Evolutionary conservation across 169 alveolate genomes (phyloP), one percentile per base, ranked within the genome.

Genomic region (Plasmodium gallinaceum): DNA sequence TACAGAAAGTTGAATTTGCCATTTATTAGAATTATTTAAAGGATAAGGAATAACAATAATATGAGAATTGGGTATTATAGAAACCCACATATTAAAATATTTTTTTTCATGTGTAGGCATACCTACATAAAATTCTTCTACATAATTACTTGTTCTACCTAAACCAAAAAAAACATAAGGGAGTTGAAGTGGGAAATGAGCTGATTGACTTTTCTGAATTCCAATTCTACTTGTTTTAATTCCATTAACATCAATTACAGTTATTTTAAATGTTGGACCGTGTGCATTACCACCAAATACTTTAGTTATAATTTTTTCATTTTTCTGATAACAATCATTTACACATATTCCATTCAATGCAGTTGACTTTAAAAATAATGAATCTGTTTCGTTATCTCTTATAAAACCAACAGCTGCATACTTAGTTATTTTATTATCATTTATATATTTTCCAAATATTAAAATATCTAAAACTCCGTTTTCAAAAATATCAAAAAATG

Each of bases 71-170:
- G 96, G 96, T 18, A 94, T 94, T 54, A 94, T 94, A 24, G 96
- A 94, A 0, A 94, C 94, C 96, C 96, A 94, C 95, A 92, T 94
- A 71, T 94, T 91, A 51, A 54, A 87, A 88, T 92, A 89, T 45
- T 72, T 85, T 24, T 88, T 76, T 24, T 91, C 61, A 58, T 74
- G 88, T 90, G 94, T 90, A 5, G 96, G 94, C 93, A 92, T 91
- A 32, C 97, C 97, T 51, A 95, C 92, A 64, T 94, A 95, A 39
- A 95, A 90, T 83, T 95, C 97, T 80, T 95, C 97, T 42, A 95
- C 96, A 73, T 95, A 95, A 90, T 95, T 95, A 80, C 95, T 95
- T 12, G 97, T 95, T 80, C 94, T 89, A 4, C 97, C 97, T 92
- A 95, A 70, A 32, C 97, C 95, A 85, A 88, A 80, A 32, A 93